Conservation (phyloP, 2,329 filamentous ascomycete genomes). For the Trichoderma hamatum region DNA sequence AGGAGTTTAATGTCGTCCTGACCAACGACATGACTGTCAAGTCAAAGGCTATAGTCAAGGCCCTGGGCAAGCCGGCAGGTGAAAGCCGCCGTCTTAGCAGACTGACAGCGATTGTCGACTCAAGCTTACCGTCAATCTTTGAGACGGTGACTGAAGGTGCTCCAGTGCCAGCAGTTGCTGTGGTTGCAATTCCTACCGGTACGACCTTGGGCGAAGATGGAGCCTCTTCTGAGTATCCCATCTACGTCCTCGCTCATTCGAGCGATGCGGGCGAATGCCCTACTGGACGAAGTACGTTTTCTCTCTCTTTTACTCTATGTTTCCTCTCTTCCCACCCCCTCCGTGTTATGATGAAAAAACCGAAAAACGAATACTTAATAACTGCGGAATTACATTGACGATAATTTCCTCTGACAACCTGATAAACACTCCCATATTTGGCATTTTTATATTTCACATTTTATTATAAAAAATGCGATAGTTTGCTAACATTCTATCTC, state of each 20-base stretch:
- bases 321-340: conserved; percentile 17
- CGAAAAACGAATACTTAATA: conserved; percentile 92
- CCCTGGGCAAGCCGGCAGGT: conserved; percentile 39
- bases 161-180: conserved; percentile 72
- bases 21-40: conserved; percentile 61
- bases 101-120: conserved; percentile 70
- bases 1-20: conserved; percentile 52
- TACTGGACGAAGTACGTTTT: conserved; percentile 79
- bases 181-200: conserved; percentile 66
- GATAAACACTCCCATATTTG: conserved; percentile 55
- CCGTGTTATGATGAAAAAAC: conserved; percentile 79
- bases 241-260: conserved; percentile 74
- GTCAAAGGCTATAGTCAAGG: conserved; percentile 56
- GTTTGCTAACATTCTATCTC: conserved; percentile 34
- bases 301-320: conserved; percentile 27
- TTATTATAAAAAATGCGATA: not conserved
- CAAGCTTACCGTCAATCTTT: conserved; percentile 68
- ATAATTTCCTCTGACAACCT: conserved; percentile 87
- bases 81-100: conserved; percentile 52
- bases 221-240: conserved; percentile 47
- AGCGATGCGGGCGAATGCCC: conserved; percentile 94
- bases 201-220: conserved; percentile 45
- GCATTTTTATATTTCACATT: conserved; percentile 13
- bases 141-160: conserved; percentile 72
- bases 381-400: conserved; percentile 96